Percentiles rank a stretch among this genome's conserved stretches.
Evolutionary conservation across 2,329 filamentous ascomycete species (phyloP).

Genomic region (Salinomyces thailandicus): DNA sequence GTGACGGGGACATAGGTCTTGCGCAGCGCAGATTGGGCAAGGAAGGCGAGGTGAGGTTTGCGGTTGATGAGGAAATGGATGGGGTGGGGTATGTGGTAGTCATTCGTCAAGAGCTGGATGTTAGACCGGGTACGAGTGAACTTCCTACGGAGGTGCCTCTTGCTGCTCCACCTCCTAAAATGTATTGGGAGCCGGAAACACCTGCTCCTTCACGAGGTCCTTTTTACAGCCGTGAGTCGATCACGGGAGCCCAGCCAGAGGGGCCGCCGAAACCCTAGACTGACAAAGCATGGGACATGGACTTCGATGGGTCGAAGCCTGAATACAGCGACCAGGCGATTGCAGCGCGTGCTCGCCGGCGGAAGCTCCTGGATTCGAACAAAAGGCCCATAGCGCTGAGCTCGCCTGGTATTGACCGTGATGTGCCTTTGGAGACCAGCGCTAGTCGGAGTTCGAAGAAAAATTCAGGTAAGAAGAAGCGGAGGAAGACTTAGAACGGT

Average conservation of each 20-base stretch:
- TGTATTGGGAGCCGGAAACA: no score
- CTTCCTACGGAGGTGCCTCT: not conserved
- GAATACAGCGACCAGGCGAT: not conserved
- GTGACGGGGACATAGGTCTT: not conserved
- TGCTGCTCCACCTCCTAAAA: no score
- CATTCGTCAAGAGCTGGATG: not conserved
- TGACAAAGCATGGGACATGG: not conserved
- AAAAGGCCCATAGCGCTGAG: no score
- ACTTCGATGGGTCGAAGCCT: not conserved
- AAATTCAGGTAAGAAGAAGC: no score
- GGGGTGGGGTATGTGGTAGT: not conserved
- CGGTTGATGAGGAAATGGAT: constrained; percentile 1
- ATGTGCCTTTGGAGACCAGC: no score
- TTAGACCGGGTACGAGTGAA: not conserved
- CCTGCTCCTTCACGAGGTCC: no score
- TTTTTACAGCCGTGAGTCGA: no score
- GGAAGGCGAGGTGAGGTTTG: constrained; percentile 1
- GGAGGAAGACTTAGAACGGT: no score
- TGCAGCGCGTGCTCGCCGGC: not conserved
- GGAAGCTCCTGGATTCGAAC: not conserved
- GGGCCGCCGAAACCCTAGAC: not conserved
- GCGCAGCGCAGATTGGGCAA: not conserved
- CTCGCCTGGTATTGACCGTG: no score
- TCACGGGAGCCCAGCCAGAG: no score
- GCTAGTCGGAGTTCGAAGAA: no score